Evolutionary conservation across 2,329 filamentous ascomycete genomes (phyloP).

Genomic region (Colletotrichum sublineola): DNA sequence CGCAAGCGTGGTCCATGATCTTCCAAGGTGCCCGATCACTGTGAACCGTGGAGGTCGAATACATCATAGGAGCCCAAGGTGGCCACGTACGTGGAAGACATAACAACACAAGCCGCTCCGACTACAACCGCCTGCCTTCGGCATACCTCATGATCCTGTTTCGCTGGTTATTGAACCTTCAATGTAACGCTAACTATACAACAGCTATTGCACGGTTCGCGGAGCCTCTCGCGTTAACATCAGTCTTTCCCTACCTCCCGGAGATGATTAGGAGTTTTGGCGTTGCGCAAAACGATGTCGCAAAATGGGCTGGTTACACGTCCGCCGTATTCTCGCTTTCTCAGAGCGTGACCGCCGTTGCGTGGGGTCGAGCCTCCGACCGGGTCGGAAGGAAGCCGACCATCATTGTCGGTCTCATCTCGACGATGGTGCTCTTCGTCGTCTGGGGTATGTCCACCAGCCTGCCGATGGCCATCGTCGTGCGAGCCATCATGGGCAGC

Average conservation of each 20-base stretch:
- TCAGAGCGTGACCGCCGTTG: constrained; percentile 78
- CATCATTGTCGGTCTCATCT: constrained; percentile 79
- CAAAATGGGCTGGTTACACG: constrained; percentile 84
- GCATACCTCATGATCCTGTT: neutral
- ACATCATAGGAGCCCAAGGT: constrained; percentile 20
- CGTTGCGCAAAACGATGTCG: constrained; percentile 77
- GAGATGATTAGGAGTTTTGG: constrained; percentile 89
- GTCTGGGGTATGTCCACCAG: constrained; percentile 87
- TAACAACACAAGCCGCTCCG: neutral
- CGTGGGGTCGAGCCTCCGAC: constrained; percentile 85
- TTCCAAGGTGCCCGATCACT: constrained; percentile 39
- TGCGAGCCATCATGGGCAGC: constrained; percentile 83
- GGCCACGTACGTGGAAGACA: constrained; percentile 5
- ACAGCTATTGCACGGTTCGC: constrained; percentile 83
- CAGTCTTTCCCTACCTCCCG: constrained; percentile 77
- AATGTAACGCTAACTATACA: constrained; percentile 20
- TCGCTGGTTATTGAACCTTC: neutral
- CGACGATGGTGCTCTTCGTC: constrained; percentile 85
- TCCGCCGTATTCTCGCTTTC: constrained; percentile 79
- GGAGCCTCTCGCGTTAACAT: constrained; percentile 80
- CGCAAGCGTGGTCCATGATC: constrained; percentile 35
- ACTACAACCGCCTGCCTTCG: neutral
- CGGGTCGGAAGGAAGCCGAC: constrained; percentile 84
- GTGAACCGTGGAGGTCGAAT: constrained; percentile 31
- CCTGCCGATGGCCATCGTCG: constrained; percentile 82